Percentiles rank a stretch among this genome's conserved stretches.
phyloP scores from a whole-genome alignment of 108 stramenopile species.

The Cyclotella kingstonii region DNA sequence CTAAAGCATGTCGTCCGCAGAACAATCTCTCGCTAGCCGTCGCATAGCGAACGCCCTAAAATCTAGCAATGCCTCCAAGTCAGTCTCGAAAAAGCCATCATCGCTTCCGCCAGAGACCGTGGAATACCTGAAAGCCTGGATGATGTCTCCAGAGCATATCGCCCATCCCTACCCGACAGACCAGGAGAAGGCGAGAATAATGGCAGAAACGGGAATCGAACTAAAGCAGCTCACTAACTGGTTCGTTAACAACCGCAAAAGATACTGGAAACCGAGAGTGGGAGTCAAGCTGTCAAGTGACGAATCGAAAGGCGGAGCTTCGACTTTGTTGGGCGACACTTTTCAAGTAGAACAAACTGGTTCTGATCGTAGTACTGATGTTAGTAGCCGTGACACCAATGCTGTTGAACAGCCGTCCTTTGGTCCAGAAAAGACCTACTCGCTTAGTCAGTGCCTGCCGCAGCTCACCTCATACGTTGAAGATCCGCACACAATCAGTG shows the following conservation, averaged over 20 bases:
- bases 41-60: neutral
- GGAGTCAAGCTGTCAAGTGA: conserved; percentile 68
- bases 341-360: too few species aligned
- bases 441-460: neutral
- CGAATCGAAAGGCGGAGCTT: conserved; percentile 14
- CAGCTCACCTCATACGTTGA: neutral
- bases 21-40: neutral
- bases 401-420: too few species aligned
- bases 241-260: conserved; percentile 92
- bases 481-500: conserved; percentile 31
- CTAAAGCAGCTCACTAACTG: conserved; percentile 91
- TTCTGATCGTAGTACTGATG: too few species aligned
- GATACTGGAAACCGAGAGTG: conserved; percentile 87
- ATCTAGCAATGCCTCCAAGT: neutral
- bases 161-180: conserved; percentile 94
- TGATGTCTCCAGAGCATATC: conserved; percentile 89
- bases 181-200: conserved; percentile 86
- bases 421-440: too few species aligned
- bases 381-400: too few species aligned
- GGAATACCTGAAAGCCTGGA: conserved; percentile 90
- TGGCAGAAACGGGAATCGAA: conserved; percentile 86
- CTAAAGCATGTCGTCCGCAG: too few species aligned
- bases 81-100: conserved; percentile 45
- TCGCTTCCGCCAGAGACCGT: conserved; percentile 78
- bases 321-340: too few species aligned